phyloP scores from a whole-genome alignment of 2,329 filamentous ascomycete species.

The Septoria petroselini region DNA sequence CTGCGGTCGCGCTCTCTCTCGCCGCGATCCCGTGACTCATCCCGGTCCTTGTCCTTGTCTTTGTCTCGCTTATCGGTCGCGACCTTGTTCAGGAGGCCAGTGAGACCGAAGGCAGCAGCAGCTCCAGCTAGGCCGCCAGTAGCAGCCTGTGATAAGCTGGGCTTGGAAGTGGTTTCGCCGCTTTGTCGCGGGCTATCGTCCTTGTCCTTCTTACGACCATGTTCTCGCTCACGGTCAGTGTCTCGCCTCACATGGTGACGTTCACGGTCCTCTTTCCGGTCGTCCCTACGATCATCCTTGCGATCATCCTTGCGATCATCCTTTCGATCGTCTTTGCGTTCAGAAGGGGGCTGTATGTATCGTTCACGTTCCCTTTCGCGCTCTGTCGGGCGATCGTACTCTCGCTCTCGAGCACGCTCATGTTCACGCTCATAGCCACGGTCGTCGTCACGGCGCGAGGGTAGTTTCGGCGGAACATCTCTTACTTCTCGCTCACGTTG shows the following conservation, averaged over 20 bases:
- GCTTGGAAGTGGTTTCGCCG: slow-evolving; percentile 23
- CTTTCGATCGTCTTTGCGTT: slow-evolving; percentile 18
- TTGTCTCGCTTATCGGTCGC: slow-evolving; percentile 26
- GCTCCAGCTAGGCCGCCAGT: slow-evolving; percentile 35
- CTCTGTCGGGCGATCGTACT: slow-evolving; percentile 29
- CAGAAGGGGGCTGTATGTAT: slow-evolving; percentile 6
- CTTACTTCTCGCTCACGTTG: slow-evolving; percentile 35
- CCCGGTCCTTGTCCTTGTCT: slow-evolving; percentile 28
- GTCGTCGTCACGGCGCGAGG: slow-evolving; percentile 37
- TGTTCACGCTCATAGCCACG: slow-evolving; percentile 27
- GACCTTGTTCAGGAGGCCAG: slow-evolving; percentile 30
- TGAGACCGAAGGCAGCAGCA: slow-evolving; percentile 34
- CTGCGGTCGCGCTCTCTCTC: slow-evolving; percentile 28
- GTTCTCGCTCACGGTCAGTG: slow-evolving; percentile 26
- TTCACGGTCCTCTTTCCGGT: slow-evolving; percentile 30
- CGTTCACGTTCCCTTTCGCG: slow-evolving; percentile 32
- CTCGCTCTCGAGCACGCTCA: slow-evolving; percentile 20
- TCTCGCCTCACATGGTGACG: slow-evolving; percentile 31
- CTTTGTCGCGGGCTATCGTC: slow-evolving; percentile 27
- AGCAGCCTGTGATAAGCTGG: slow-evolving; percentile 32
- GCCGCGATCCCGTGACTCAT: slow-evolving; percentile 22
- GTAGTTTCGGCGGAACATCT: slow-evolving; percentile 22
- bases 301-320: slow-evolving; percentile 17
- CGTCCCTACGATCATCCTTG: slow-evolving; percentile 23
- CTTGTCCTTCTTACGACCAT: slow-evolving; percentile 31